A percentile compares a stretch with the other conserved stretches of the same genome.
Evolutionary conservation across 2,329 filamentous ascomycete genomes (phyloP).

Genomic region (Talaromyces sp.): DNA sequence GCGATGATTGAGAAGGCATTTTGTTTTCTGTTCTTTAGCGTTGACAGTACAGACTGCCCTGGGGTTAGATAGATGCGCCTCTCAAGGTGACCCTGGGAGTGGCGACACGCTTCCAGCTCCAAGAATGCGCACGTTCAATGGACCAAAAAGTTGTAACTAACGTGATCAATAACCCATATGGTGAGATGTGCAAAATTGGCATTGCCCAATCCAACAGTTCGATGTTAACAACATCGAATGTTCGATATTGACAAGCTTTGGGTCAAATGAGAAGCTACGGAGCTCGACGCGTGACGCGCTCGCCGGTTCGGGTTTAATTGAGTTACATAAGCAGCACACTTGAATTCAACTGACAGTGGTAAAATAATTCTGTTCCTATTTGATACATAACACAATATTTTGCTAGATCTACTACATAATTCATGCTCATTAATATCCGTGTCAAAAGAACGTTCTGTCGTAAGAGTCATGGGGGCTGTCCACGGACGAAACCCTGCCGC

Average conservation of each 20-base stretch:
- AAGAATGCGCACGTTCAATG: neutral
- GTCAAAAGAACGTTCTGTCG: neutral
- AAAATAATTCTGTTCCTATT: neutral
- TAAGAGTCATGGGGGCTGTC: neutral
- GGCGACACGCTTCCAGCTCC: neutral
- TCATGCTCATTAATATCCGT: neutral
- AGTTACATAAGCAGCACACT: constrained; percentile 15
- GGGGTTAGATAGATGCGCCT: neutral
- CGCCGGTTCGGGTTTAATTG: constrained; percentile 8
- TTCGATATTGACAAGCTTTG: neutral
- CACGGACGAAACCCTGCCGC: neutral
- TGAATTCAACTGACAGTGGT: neutral
- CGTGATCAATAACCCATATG: too few relatives aligned
- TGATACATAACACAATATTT: neutral
- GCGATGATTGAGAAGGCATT: constrained; percentile 31
- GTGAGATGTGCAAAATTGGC: neutral
- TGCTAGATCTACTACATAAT: neutral
- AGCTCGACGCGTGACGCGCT: constrained; percentile 29
- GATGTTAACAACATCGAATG: neutral
- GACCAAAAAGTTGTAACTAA: neutral
- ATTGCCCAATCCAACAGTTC: neutral
- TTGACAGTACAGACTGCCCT: neutral
- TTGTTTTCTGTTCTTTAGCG: neutral
- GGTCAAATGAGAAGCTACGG: neutral
- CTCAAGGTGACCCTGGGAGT: neutral